Evolutionary conservation across 495 filamentous ascomycete genomes (phyloP), one percentile per base, ranked within the genome.

Genomic region (Astrocystis sublimbata): DNA sequence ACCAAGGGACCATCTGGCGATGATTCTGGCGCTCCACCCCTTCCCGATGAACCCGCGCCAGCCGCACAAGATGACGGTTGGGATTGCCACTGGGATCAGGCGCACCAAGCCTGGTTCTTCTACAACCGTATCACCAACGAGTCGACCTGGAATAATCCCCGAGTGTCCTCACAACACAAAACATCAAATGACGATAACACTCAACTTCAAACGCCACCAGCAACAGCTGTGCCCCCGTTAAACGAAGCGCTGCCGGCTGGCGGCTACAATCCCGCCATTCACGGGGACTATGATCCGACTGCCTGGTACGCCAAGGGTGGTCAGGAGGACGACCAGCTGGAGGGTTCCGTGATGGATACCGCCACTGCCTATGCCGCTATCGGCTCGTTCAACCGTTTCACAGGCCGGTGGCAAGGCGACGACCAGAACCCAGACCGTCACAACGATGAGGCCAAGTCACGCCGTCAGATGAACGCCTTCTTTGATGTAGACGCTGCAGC

Each of bases 401-500:
- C 93, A 2, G 96, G 94, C 9, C 83, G 86, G 63, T 97, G 89
- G 81, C 94, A 97, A 76, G 78, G 86, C 62, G 87, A 77, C 4
- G 87, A 96, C 2, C 75, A 75, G 63, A 74, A 71, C 31, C 60
- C 71, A 0, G 78, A 79, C 15, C 73, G 74, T n/a, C 87, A 91
- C 80, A 91, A 88, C 65, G 94, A 97, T 69, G 92, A 94, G 73
- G 91, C 91, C 65, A 97, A 97, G 81, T 86, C 86, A 42, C 83
- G 79, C 58, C 81, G 96, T 47, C 94, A 98, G 80, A 90, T 98
- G 90, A 88, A 88, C 70, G 91, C 93, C 9, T 98, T 87, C 76
- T 98, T 96, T 70, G 96, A 98, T 69, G 94, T 98, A n/a, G 94
- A 98, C 77, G 91, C 92, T 10, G 93, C 93, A 21, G 96, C 96